Base-by-base conservation (phyloP, 2,329 filamentous ascomycete genomes). In the Cladophialophora carrionii region DNA sequence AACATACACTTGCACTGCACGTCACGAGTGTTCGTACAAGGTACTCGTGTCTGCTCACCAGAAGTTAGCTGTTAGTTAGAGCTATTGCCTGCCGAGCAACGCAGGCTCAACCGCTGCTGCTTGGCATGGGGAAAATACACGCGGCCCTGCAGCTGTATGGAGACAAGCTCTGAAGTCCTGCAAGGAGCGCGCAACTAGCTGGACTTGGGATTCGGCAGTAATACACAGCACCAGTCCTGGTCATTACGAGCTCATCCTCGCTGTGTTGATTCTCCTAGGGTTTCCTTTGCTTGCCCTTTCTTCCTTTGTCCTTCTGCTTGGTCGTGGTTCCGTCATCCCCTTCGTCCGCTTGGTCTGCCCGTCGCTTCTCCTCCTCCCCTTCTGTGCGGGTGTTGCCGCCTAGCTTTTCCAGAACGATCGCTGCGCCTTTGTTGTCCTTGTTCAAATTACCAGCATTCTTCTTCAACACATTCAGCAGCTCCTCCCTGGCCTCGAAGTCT, bases 391-490 rank as follows among this genome's bases (percentile, higher is more conserved):
- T n/a, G 5, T 10, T 29, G 17, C 22, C 26, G 26, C 61, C 64
- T 41, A 74, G 70, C 67, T 77, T 76, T 34, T 78, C 77, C 49
- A 78, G 77, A 31, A 80, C 76, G 54, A 74, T 74, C 60, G 80
- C 78, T 59, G 78, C 81, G 51, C 81, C 82, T 37, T 81, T 83
- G 71, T 82, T 82, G 56, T 74, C 72, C 43, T 77, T 72, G 79
- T 83, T 72, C 76, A 81, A 0, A 78, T 78, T 73, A 81, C 83
- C 75, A 85, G 85, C 73, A 83, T 82, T 4, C 66, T 80, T 79
- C 79, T 89, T 89, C 71, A 97, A 79, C 14, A 82, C 85, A 76
- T 88, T 87, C 74, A 88, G 81, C 59, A 96, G 80, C 72, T 90
- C 88, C 17, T 84, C 82, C 72, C 84, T 87, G 72, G 87, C 83